Evolutionary conservation across 176 grass and related monocot genomes (phyloP).

Genomic region (Zea mays): Zm-B73-REFERENCE-NAM-5.0 NC_050105.1:78423501-78424000

Average conservation of each 20-base stretch:
- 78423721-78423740: neutral
- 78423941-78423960: neutral
- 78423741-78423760: neutral
- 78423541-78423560: conserved; percentile 20
- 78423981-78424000: neutral
- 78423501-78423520: conserved; percentile 23
- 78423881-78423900: conserved; percentile 1
- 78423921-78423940: neutral
- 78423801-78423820: neutral
- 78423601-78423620: conserved; percentile 4
- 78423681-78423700: conserved; percentile 6
- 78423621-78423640: neutral
- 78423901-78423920: neutral
- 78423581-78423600: neutral
- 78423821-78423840: neutral
- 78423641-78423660: neutral
- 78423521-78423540: conserved; percentile 5
- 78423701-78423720: neutral
- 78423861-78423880: neutral
- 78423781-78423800: neutral
- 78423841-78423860: neutral
- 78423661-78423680: neutral
- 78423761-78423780: neutral
- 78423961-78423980: neutral
- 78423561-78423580: conserved; percentile 3